Percentiles rank a stretch among this genome's conserved stretches.
Evolutionary conservation across 208 protist species (phyloP).

Genomic region (Porcisia hertigi): DNA sequence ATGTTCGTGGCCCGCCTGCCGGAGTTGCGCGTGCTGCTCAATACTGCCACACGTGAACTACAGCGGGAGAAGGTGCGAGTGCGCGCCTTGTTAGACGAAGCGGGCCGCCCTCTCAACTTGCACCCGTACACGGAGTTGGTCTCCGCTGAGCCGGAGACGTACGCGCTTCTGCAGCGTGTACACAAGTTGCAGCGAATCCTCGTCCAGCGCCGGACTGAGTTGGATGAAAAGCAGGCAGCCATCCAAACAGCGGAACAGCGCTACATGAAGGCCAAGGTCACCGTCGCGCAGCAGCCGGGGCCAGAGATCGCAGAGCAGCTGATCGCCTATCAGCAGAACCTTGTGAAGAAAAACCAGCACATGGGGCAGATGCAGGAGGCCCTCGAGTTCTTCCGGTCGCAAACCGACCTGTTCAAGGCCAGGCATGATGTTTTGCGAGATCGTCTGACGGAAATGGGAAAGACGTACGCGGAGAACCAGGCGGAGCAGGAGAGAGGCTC

Average conservation of each 20-base stretch:
- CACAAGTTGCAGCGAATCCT: conserved; percentile 95
- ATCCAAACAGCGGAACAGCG: conserved; percentile 92
- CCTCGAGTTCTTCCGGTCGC: conserved; percentile 80
- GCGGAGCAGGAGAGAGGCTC: conserved; percentile 11
- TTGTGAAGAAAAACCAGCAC: conserved; percentile 93
- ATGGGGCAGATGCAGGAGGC: conserved; percentile 89
- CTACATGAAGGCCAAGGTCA: conserved; percentile 94
- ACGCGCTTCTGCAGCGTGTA: conserved; percentile 94
- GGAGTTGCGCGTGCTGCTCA: conserved; percentile 65
- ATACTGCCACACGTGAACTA: conserved; percentile 67
- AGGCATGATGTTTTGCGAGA: conserved; percentile 70
- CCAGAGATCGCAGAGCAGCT: conserved; percentile 97
- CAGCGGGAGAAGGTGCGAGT: conserved; percentile 80
- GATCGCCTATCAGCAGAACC: conserved; percentile 89
- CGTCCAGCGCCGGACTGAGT: conserved; percentile 93
- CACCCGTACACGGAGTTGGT: conserved; percentile 96
- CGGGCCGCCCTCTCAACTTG: conserved; percentile 95
- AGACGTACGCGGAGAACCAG: conserved; percentile 38
- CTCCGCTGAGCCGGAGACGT: conserved; percentile 94
- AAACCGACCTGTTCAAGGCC: conserved; percentile 75
- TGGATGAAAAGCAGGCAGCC: conserved; percentile 91
- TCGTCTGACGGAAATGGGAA: conserved; percentile 56
- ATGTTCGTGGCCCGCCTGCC: conserved; percentile 55
- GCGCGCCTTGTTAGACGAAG: conserved; percentile 93
- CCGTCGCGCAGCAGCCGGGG: conserved; percentile 93